phyloP scores from a whole-genome alignment of 2,329 filamentous ascomycete species.

The Lachnellula hyalina region DNA sequence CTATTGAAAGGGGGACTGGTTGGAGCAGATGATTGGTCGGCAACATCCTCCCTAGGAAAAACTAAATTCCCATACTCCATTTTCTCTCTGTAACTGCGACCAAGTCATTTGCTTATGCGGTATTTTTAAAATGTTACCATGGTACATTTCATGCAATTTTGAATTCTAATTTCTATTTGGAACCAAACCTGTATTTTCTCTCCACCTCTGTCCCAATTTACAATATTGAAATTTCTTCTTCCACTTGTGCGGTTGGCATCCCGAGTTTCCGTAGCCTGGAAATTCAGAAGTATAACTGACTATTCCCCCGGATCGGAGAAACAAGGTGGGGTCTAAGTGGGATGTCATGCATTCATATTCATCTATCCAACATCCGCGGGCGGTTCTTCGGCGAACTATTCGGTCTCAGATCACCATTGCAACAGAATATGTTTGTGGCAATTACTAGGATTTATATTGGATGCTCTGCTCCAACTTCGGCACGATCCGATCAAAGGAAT shows the following conservation, averaged over 20 bases:
- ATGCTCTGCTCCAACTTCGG: not conserved
- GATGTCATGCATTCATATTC: constrained; percentile 1
- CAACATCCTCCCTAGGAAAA: not conserved
- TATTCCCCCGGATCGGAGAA: constrained; percentile 9
- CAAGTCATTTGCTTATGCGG: not conserved
- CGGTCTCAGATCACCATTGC: not conserved
- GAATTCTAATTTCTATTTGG: not conserved
- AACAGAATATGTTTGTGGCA: not conserved
- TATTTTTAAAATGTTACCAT: not conserved
- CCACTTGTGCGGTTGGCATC: constrained; percentile 1
- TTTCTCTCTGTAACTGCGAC: constrained; percentile 2
- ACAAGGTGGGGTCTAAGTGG: not conserved
- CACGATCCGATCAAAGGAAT: not conserved
- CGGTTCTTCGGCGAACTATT: not conserved
- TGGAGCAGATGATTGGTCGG: not conserved
- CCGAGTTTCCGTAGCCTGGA: constrained; percentile 2
- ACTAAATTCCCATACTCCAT: not conserved
- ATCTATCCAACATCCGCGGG: constrained; percentile 5
- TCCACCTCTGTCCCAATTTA: constrained; percentile 2
- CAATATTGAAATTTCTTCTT: not conserved
- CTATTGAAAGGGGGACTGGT: not conserved
- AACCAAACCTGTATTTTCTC: not conserved
- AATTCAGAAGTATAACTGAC: not conserved
- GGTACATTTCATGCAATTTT: not conserved
- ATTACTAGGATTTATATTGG: not conserved